phyloP scores from a whole-genome alignment of 148 eudicot genomes.

The Hydrangea macrophylla region DNA sequence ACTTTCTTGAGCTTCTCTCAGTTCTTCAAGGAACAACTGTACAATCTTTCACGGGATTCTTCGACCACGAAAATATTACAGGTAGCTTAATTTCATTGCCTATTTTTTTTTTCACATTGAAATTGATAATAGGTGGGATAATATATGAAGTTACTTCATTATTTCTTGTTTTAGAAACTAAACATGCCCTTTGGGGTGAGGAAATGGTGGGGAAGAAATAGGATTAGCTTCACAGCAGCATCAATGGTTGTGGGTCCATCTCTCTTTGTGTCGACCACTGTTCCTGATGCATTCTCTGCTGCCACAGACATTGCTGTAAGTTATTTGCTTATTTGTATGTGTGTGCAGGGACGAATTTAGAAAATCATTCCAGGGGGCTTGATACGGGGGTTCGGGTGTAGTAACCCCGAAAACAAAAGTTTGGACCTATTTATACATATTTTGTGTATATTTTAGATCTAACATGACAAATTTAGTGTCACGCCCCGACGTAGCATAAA shows the following conservation, averaged over 20 bases:
- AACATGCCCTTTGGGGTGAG: background rate
- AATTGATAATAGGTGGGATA: too few species aligned
- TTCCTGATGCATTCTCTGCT: constrained; percentile 58
- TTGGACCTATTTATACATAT: too few species aligned
- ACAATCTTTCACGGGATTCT: constrained; percentile 14
- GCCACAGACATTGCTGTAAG: constrained; percentile 64
- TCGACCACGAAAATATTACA: constrained; percentile 12
- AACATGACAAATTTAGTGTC: too few species aligned
- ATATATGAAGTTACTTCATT: background rate
- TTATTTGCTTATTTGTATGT: too few species aligned
- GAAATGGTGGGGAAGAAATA: constrained; percentile 40
- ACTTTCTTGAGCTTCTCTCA: constrained; percentile 53
- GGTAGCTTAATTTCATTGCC: constrained; percentile 9
- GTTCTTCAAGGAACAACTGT: constrained; percentile 59
- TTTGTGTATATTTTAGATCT: constrained; percentile 34
- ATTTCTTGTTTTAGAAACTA: constrained; percentile 34
- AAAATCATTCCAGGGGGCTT: too few species aligned
- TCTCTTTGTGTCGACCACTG: constrained; percentile 36
- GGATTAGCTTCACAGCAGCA: constrained; percentile 30
- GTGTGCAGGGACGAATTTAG: too few species aligned
- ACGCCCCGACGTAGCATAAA: too few species aligned
- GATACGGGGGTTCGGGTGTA: too few species aligned
- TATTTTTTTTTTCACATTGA: background rate
- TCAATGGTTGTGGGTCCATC: constrained; percentile 50
- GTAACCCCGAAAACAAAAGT: too few species aligned